A percentile compares a stretch with the other conserved stretches of the same genome.
Evolutionary conservation across 139 green algal species (phyloP).

Genomic region (Closterium sp.): DNA sequence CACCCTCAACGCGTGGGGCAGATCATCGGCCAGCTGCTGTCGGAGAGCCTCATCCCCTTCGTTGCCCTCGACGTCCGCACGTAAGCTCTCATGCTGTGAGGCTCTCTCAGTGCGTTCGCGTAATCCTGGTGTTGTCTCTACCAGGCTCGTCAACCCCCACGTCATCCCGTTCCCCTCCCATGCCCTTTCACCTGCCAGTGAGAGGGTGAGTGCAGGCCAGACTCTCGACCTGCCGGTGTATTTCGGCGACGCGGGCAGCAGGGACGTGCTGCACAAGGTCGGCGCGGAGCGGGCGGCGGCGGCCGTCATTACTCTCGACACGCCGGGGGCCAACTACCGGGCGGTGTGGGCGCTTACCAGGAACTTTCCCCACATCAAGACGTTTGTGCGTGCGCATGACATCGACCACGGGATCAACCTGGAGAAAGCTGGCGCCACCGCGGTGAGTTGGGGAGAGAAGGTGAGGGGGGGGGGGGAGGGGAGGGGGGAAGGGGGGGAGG

Average conservation of each 20-base stretch:
- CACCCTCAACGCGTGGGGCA: constrained; percentile 58
- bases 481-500: background rate
- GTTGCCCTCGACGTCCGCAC: constrained; percentile 91
- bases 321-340: constrained; percentile 63
- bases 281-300: constrained; percentile 76
- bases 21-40: constrained; percentile 91
- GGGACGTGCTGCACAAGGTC: constrained; percentile 73
- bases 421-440: constrained; percentile 91
- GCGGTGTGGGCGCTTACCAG: constrained; percentile 85
- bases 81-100: no score
- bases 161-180: no score
- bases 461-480: background rate
- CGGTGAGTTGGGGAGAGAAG: constrained; percentile 44
- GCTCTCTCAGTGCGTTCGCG: no score
- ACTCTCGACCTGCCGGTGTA: constrained; percentile 90
- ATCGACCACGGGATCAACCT: constrained; percentile 90
- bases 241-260: constrained; percentile 92
- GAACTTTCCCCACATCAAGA: constrained; percentile 72
- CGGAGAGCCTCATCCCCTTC: constrained; percentile 93
- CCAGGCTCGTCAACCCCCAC: no score
- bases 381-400: constrained; percentile 95
- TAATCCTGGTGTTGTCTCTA: no score
- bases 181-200: constrained; percentile 6
- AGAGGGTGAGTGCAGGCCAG: constrained; percentile 65
- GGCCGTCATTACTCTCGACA: constrained; percentile 90